These are phyloP conservation scores for Suillus cothurnatus DNA, from an alignment of 768 basidiomycete species.

Conservation along the genomic window DNA sequence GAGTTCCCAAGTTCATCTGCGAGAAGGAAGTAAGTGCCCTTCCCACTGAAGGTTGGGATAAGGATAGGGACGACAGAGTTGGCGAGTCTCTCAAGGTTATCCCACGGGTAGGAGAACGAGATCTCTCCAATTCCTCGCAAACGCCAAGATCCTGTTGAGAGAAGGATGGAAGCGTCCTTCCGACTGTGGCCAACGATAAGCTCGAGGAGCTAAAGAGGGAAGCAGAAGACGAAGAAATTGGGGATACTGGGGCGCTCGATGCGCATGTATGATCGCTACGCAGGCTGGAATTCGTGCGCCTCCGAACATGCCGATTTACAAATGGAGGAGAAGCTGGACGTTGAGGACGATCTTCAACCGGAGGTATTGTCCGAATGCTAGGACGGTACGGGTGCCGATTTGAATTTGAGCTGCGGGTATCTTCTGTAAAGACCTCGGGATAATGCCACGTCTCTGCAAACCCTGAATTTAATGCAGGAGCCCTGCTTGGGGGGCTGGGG, in stretches of 20 bases:
- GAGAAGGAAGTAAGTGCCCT: constrained; percentile 8
- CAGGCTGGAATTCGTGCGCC: constrained; percentile 32
- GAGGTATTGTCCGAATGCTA: not conserved
- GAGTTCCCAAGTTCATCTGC: not conserved
- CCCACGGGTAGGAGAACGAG: constrained; percentile 20
- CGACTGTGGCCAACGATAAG: constrained; percentile 24
- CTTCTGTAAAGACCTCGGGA: not conserved
- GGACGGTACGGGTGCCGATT: constrained; percentile 4
- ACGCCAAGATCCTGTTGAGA: constrained; percentile 15
- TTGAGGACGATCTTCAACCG: constrained; percentile 7
- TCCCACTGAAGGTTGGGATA: constrained; percentile 3
- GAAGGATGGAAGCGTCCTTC: constrained; percentile 6
- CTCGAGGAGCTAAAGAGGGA: constrained; percentile 29
- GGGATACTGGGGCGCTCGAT: constrained; percentile 36
- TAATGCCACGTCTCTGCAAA: constrained; percentile 5
- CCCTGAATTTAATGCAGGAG: constrained; percentile 5
- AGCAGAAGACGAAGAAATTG: constrained; percentile 29
- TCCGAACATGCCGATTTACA: constrained; percentile 34
- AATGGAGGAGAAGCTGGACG: constrained; percentile 37
- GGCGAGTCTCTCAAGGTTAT: constrained; percentile 14
- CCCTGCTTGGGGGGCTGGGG: constrained; percentile 24
- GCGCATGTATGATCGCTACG: constrained; percentile 29
- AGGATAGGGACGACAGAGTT: not conserved
- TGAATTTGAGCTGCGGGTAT: not conserved
- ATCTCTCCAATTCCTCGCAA: constrained; percentile 25